phyloP scores from a whole-genome alignment of 2,329 filamentous ascomycete genomes.

The Beauveria varroae region DNA sequence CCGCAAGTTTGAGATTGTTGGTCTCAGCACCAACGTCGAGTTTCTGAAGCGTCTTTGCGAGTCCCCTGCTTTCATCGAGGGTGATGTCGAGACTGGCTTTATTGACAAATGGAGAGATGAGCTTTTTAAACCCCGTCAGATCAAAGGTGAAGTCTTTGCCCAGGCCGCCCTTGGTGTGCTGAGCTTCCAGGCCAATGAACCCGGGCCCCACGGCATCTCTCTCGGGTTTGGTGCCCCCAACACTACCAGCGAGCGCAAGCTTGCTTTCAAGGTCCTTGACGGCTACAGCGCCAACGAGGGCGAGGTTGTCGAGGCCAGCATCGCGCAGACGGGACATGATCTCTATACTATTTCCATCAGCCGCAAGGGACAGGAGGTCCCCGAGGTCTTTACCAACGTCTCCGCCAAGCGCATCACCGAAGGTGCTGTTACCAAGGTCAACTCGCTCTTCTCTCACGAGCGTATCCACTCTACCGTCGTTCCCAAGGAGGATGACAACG shows the following conservation, averaged over 20 bases:
- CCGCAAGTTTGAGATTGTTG: slow-evolving; percentile 85
- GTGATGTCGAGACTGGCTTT: slow-evolving; percentile 91
- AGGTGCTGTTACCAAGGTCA: slow-evolving; percentile 23
- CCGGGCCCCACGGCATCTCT: slow-evolving; percentile 37
- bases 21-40: slow-evolving; percentile 90
- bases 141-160: slow-evolving; percentile 67
- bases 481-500: slow-evolving; percentile 42
- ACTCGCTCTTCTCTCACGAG: slow-evolving; percentile 68
- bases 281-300: slow-evolving; percentile 56
- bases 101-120: slow-evolving; percentile 81
- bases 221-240: slow-evolving; percentile 47
- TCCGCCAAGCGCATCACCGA: slow-evolving; percentile 30
- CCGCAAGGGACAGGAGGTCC: slow-evolving; percentile 31
- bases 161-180: slow-evolving; percentile 79
- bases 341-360: slow-evolving; percentile 40
- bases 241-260: slow-evolving; percentile 36
- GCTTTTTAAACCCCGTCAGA: slow-evolving; percentile 59
- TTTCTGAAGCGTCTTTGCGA: slow-evolving; percentile 85
- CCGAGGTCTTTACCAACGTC: slow-evolving; percentile 37
- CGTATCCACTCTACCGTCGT: slow-evolving; percentile 76
- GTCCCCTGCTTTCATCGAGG: slow-evolving; percentile 73
- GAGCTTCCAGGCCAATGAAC: slow-evolving; percentile 36
- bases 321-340: slow-evolving; percentile 40
- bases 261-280: slow-evolving; percentile 51
- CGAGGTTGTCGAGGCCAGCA: slow-evolving; percentile 47